These are phyloP conservation scores for Microbotryum saponariae DNA, from an alignment of 1,284 basidiomycete genomes.

Conservation along the genomic window DNA sequence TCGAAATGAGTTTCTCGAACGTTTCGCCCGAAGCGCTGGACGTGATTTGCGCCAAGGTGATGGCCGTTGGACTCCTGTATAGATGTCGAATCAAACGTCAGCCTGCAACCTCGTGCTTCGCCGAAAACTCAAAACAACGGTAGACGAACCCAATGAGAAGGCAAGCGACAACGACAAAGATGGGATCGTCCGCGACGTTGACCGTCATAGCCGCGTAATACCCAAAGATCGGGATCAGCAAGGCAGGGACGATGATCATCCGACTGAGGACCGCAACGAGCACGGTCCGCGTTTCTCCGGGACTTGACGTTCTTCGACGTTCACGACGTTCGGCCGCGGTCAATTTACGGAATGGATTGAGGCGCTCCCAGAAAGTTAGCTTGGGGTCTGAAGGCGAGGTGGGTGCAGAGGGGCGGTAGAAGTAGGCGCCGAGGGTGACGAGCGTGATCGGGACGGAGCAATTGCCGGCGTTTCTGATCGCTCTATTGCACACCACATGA, in stretches of 20 bases:
- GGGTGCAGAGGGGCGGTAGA: constrained; percentile 24
- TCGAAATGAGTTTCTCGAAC: constrained; percentile 29
- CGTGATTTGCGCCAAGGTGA: constrained; percentile 36
- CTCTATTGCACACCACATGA: constrained; percentile 30
- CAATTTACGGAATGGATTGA: constrained; percentile 7
- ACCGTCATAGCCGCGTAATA: constrained; percentile 29
- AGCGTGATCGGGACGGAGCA: constrained; percentile 46
- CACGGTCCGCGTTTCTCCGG: constrained; percentile 35
- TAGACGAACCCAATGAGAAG: constrained; percentile 32
- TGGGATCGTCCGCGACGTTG: constrained; percentile 35
- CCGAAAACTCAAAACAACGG: not conserved
- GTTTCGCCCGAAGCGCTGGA: constrained; percentile 12
- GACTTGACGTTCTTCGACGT: not conserved
- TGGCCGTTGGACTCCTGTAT: constrained; percentile 30
- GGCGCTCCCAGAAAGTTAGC: not conserved
- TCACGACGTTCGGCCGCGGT: not conserved
- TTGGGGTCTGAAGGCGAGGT: constrained; percentile 3
- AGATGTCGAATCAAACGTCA: not conserved
- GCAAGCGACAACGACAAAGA: constrained; percentile 33
- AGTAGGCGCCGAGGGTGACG: constrained; percentile 43
- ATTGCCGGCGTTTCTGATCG: constrained; percentile 42
- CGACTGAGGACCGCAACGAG: constrained; percentile 37
- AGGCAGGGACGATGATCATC: constrained; percentile 41
- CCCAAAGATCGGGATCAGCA: constrained; percentile 40
- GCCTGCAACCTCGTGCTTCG: not conserved